Base-by-base conservation (phyloP, 768 basidiomycete genomes). In the Mycena crocata region DNA sequence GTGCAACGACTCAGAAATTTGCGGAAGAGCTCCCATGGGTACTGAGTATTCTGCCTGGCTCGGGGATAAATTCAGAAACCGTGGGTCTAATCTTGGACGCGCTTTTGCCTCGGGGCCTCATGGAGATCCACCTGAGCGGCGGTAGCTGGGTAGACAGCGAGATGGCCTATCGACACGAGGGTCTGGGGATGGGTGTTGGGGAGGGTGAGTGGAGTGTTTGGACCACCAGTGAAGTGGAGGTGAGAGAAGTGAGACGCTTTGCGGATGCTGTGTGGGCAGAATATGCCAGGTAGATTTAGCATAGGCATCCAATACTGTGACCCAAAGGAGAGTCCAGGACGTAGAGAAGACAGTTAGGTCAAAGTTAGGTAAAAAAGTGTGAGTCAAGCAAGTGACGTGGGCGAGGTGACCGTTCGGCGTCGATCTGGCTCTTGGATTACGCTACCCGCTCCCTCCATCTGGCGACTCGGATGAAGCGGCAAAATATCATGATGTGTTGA, bases 121-220 rank as follows among this genome's bases (percentile, higher is more conserved):
- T 78, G 26, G 93, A 94, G 75, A 80, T 95, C 1, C 93, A 95
- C 74, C 73, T 94, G 63, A 94, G 93, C 68, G 93, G 87, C 0
- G 93, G 91, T 2, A 72, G 74, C 34, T 94, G 91, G 91, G 54
- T 84, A 0, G 82, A 86, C 8, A 80, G 90, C 46, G 75, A 69
- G 50, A 90, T 90, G 84, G 17, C 66, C 14, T 84, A 83, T 74
- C 82, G 85, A 68, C 84, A 78, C 14, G 80, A 82, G 13, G 86
- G 85, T 0, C 89, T 94, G 87, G 89, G 88, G 0, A 93, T 94
- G 90, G 90, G 90, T 2, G 71, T 80, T 21, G 85, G 79, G 13
- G 80, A 82, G 28, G 77, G 81, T 1, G 91, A 90, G 64, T 93
- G 93, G 93, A 79, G 79, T 0, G 74, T 92, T 2, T 95, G 92